Evolutionary conservation across 208 protist species (phyloP).

Genomic region (Leishmania arabica): DNA sequence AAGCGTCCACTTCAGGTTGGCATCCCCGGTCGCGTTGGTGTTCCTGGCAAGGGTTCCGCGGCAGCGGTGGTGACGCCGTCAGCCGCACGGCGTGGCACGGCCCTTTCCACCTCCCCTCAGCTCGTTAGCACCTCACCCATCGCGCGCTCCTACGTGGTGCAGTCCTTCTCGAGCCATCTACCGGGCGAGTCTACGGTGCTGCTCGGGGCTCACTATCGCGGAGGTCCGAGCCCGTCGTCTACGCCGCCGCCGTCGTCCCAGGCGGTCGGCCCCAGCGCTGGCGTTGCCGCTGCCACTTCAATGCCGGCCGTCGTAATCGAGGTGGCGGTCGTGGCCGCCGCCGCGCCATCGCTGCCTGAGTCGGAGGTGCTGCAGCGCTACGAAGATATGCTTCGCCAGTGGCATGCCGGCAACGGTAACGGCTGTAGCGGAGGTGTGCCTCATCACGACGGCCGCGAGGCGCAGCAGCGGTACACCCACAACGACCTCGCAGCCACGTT

Average conservation of each 20-base stretch:
- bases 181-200: constrained; percentile 12
- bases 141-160: constrained; percentile 12
- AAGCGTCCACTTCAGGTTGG: neutral
- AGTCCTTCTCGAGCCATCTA: constrained; percentile 17
- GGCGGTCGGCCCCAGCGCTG: neutral
- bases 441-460: neutral
- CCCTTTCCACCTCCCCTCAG: neutral
- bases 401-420: neutral
- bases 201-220: neutral
- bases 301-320: constrained; percentile 6
- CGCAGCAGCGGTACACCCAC: neutral
- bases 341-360: constrained; percentile 3
- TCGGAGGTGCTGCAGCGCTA: constrained; percentile 23
- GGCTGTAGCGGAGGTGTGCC: neutral
- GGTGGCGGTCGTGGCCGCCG: constrained; percentile 15
- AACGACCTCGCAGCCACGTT: constrained; percentile 9
- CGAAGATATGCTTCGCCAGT: constrained; percentile 7
- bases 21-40: constrained; percentile 1
- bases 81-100: neutral
- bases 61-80: neutral
- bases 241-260: neutral
- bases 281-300: neutral
- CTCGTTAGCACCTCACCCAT: constrained; percentile 12
- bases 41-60: neutral
- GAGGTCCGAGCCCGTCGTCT: neutral